Conservation (phyloP, 2,329 filamentous ascomycete genomes). For the Cytospora paraplurivora region DNA sequence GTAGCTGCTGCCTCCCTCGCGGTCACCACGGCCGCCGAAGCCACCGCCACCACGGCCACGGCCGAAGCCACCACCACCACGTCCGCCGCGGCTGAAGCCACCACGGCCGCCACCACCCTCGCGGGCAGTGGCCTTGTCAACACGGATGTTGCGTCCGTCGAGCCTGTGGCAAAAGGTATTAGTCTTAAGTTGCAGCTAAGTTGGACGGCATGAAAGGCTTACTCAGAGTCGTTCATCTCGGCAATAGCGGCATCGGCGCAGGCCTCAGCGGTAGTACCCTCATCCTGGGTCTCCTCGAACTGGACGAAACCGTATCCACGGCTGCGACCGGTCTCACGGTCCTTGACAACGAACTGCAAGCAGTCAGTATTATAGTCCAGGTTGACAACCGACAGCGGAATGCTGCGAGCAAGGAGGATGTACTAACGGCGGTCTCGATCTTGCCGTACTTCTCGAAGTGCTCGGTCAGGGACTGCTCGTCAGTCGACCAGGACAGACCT, state of each 20-base stretch:
- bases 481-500: slow-evolving; percentile 18
- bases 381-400: background rate
- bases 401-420: background rate
- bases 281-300: background rate
- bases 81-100: slow-evolving; percentile 8
- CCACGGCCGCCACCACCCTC: slow-evolving; percentile 10
- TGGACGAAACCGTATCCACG: slow-evolving; percentile 20
- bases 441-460: slow-evolving; percentile 11
- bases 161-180: background rate
- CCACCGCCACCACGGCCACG: slow-evolving; percentile 6
- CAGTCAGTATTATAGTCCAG: background rate
- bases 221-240: slow-evolving; percentile 20
- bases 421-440: slow-evolving; percentile 14
- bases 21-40: slow-evolving; percentile 13
- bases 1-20: slow-evolving; percentile 13
- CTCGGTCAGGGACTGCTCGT: slow-evolving; percentile 12
- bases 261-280: background rate
- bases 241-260: slow-evolving; percentile 13
- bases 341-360: slow-evolving; percentile 17
- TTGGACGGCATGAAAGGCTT: background rate
- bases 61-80: slow-evolving; percentile 5
- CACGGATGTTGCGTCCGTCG: slow-evolving; percentile 20
- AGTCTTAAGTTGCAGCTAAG: background rate
- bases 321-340: slow-evolving; percentile 16
- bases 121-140: slow-evolving; percentile 8